Base-by-base conservation (phyloP, 495 filamentous ascomycete species). In the Penicillium turbatum region DNA sequence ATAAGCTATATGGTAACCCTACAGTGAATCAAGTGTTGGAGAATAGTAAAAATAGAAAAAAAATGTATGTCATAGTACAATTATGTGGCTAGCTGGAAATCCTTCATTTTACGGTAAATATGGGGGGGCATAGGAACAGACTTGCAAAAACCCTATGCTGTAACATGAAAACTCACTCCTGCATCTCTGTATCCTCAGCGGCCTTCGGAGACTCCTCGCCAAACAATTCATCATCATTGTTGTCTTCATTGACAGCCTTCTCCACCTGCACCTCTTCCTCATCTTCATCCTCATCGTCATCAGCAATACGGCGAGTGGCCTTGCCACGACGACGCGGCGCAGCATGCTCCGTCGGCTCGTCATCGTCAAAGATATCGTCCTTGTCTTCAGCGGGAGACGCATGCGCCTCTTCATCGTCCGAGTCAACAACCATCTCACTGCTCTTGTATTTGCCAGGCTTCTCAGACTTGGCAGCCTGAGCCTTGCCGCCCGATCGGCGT, bases 361-460 rank as follows among this genome's bases (percentile, higher is more conserved):
- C 65, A 7, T 67, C 63, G 19, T 40, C 64, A 26, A 63, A 64
- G 10, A 64, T 30, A 47, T 67, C 65, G n/a, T 63, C 69, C 17
- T 56, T 48, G 13, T 77, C 71, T 9, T 67, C 72, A 12, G 72
- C 53, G 4, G 60, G 56, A 6, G 61, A 64, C 29, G 30, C 62
- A 38, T 43, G 55, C 1, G 31, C 58, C 15, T 64, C 71, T 37
- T 83, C 80, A 11, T 78, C 76, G 49, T 87, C 86, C 49, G 84
- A 87, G 47, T 91, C 87, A 32, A 88, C 85, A 26, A 95, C 84
- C 51, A 87, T 79, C 67, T 95, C 90, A 34, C 75, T 84, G 48
- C 83, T 87, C 78, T 95, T 95, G 70, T 80, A 93, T 62, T 92
- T 91, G 52, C 69, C 38, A 17, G 38, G 49, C 19, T 41, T 51